phyloP scores from a whole-genome alignment of 805 yeast species.

The Zygosaccharomyces kombuchaensis region DNA sequence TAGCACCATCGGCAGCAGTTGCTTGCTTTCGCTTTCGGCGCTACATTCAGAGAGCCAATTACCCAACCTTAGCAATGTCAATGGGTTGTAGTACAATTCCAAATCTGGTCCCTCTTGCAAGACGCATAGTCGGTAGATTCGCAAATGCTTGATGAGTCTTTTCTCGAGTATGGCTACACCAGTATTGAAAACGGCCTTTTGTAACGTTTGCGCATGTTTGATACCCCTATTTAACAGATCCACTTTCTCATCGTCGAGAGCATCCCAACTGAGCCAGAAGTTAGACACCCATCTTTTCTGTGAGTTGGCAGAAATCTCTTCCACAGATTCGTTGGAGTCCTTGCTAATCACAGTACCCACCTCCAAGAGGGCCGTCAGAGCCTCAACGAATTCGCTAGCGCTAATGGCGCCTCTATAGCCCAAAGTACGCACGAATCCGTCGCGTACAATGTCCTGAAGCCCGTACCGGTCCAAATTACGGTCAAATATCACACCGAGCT shows the following conservation, averaged over 20 bases:
- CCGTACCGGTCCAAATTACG: slow-evolving; percentile 73
- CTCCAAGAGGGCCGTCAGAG: slow-evolving; percentile 80
- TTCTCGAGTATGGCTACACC: slow-evolving; percentile 89
- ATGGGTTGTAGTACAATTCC: slow-evolving; percentile 74
- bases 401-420: slow-evolving; percentile 85
- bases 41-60: slow-evolving; percentile 88
- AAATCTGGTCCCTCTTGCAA: slow-evolving; percentile 85
- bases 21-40: slow-evolving; percentile 65
- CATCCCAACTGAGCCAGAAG: slow-evolving; percentile 68
- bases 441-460: slow-evolving; percentile 73
- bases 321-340: slow-evolving; percentile 17
- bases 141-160: slow-evolving; percentile 68
- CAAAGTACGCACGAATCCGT: slow-evolving; percentile 80
- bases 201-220: slow-evolving; percentile 78
- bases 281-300: slow-evolving; percentile 71
- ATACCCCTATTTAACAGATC: slow-evolving; percentile 48
- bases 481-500: slow-evolving; percentile 61
- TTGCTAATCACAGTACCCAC: slow-evolving; percentile 41
- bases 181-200: slow-evolving; percentile 76
- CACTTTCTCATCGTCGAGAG: slow-evolving; percentile 44
- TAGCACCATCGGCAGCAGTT: slow-evolving; percentile 73
- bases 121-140: slow-evolving; percentile 80
- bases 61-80: slow-evolving; percentile 78
- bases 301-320: slow-evolving; percentile 37
- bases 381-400: slow-evolving; percentile 91